Evolutionary conservation across 768 basidiomycete genomes (phyloP).

Genomic region (Termitomyces sp.): DNA sequence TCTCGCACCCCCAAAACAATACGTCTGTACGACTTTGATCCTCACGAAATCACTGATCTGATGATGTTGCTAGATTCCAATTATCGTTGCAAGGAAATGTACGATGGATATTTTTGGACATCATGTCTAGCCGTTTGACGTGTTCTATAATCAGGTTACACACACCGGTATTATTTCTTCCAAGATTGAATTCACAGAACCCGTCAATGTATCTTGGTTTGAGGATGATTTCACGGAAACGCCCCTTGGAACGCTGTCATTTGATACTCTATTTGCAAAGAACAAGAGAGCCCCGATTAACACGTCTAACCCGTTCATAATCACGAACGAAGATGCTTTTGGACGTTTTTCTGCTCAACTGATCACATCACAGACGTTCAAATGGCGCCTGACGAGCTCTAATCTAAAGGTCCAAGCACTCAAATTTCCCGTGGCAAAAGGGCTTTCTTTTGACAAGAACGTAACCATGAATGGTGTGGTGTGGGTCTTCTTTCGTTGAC

Average conservation of each 20-base stretch:
- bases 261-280: constrained; percentile 43
- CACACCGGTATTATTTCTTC: constrained; percentile 67
- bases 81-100: constrained; percentile 51
- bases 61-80: constrained; percentile 35
- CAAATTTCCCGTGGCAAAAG: constrained; percentile 63
- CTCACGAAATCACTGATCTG: background rate
- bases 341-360: constrained; percentile 54
- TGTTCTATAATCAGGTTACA: constrained; percentile 36
- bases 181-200: constrained; percentile 53
- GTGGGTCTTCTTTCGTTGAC: background rate
- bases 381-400: constrained; percentile 57
- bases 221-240: constrained; percentile 38
- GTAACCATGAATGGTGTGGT: constrained; percentile 48
- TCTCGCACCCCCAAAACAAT: constrained; percentile 47
- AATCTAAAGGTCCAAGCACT: constrained; percentile 57
- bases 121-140: background rate
- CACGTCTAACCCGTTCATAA: constrained; percentile 52
- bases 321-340: constrained; percentile 52
- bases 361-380: constrained; percentile 65
- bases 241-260: constrained; percentile 47
- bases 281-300: constrained; percentile 57
- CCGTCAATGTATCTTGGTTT: constrained; percentile 57
- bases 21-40: constrained; percentile 35
- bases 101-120: constrained; percentile 6
- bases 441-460: constrained; percentile 58